Evolutionary conservation across 495 filamentous ascomycete genomes (phyloP).

Genomic region (Penicillium canariense): DNA sequence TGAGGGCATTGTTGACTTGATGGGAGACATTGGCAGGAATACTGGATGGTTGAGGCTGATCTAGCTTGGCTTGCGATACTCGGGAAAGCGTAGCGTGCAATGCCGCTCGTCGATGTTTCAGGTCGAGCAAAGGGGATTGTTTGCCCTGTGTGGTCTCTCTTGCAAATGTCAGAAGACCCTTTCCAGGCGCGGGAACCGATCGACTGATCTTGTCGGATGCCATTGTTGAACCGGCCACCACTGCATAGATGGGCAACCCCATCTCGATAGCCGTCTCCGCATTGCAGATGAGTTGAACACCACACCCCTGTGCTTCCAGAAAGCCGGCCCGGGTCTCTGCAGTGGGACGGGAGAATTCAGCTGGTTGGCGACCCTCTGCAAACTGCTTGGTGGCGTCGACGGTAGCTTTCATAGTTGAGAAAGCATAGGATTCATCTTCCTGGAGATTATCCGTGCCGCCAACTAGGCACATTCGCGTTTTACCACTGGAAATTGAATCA

Average conservation of each 20-base stretch:
- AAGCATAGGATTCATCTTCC: conserved; percentile 94
- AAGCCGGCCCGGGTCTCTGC: conserved; percentile 91
- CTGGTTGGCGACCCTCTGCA: conserved; percentile 82
- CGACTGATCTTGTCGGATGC: conserved; percentile 96
- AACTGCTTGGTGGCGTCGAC: conserved; percentile 93
- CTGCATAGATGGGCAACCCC: conserved; percentile 92
- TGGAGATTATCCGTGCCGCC: conserved; percentile 97
- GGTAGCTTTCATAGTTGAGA: conserved; percentile 98
- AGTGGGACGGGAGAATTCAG: conserved; percentile 91
- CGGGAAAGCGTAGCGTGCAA: too few species aligned
- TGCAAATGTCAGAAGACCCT: conserved; percentile 89
- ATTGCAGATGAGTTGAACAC: conserved; percentile 94
- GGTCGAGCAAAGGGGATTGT: conserved; percentile 85
- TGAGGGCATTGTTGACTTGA: background rate
- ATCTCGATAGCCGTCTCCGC: conserved; percentile 89
- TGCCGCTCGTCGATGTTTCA: too few species aligned
- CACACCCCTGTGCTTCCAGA: conserved; percentile 96
- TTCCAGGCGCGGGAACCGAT: conserved; percentile 87
- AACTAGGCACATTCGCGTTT: conserved; percentile 87
- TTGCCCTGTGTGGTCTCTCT: conserved; percentile 76
- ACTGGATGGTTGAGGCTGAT: too few species aligned
- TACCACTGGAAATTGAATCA: conserved; percentile 91
- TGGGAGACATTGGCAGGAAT: too few species aligned
- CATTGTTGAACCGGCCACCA: conserved; percentile 83
- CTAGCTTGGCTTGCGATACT: too few species aligned